These are phyloP conservation scores for Chlorophyllum brunneum DNA, from an alignment of 768 basidiomycete species.

Conservation along the genomic window DNA sequence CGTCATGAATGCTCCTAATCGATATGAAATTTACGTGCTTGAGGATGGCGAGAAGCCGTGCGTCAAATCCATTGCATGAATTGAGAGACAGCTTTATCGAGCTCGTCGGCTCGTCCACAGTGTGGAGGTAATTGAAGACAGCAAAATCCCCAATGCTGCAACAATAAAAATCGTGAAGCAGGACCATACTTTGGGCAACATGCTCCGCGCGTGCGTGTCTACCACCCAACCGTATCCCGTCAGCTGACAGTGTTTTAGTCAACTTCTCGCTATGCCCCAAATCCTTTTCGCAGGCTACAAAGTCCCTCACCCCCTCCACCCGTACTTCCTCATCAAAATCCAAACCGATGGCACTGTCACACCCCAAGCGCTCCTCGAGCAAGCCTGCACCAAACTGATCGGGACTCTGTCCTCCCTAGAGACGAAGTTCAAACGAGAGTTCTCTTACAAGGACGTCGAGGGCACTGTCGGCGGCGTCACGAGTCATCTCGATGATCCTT, in stretches of 20 bases:
- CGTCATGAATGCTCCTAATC: slow-evolving; percentile 89
- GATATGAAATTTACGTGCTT: slow-evolving; percentile 87
- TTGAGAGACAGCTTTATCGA: slow-evolving; percentile 8
- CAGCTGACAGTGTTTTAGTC: slow-evolving; percentile 42
- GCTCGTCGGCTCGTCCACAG: slow-evolving; percentile 35
- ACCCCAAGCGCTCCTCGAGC: slow-evolving; percentile 78
- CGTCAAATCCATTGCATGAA: slow-evolving; percentile 33
- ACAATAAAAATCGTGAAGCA: slow-evolving; percentile 94
- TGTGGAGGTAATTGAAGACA: slow-evolving; percentile 90
- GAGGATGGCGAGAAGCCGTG: slow-evolving; percentile 94
- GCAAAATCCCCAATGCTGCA: slow-evolving; percentile 96
- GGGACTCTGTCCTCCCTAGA: slow-evolving; percentile 63
- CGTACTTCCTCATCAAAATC: slow-evolving; percentile 91
- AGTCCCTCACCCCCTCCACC: slow-evolving; percentile 94
- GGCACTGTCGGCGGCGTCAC: slow-evolving; percentile 27
- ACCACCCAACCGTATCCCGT: not conserved
- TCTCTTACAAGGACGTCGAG: slow-evolving; percentile 73
- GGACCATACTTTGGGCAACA: slow-evolving; percentile 94
- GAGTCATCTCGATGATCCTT: slow-evolving; percentile 40
- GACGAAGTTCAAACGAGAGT: slow-evolving; percentile 78
- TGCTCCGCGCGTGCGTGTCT: slow-evolving; percentile 78
- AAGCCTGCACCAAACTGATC: slow-evolving; percentile 81
- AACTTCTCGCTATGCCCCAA: slow-evolving; percentile 83
- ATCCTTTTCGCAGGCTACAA: slow-evolving; percentile 98
- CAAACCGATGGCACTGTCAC: slow-evolving; percentile 90